Base-by-base conservation (phyloP, 345 rosid genomes). In the Pugionium cornutum region DNA sequence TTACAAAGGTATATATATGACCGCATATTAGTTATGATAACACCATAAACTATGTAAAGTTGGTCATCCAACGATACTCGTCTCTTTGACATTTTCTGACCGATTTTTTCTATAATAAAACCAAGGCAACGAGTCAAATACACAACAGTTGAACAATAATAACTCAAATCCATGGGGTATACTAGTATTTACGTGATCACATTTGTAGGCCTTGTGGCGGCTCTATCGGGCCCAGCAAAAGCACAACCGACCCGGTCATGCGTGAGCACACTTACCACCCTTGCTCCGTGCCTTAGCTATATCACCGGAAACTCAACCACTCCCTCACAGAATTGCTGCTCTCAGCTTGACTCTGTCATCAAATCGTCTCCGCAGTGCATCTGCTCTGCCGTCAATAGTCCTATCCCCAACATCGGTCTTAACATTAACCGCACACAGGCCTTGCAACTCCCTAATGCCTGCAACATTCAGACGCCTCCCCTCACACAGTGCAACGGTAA, bases 241-340 rank as follows among this genome's bases (percentile, higher is more conserved):
- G 50, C 74, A 34, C 76, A 65, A 56, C 59, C 53, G 30, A 69
- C 58, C 11, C 7, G 73, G 33, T 59, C 73, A 74, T 86, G 92
- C 72, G 77, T 79, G 6, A 64, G 32, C 3, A 80, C 72, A 0
- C 48, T 84, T 8, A 71, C 72, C 1, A 78, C 79, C 72, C 56
- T 86, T 34, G 48, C 83, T 6, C 84, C 92, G 0, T 84, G 89
- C 79, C 80, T 86, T 27, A 69, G 75, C 70, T 84, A 78, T 76
- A 63, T 84, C 41, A 75, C 80, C 2, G 87, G 87, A 51, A 91
- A 86, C 72, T 72, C 89, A 53, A 62, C 91, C 0, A 74, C 74
- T 5, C 97, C 96, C 5, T 81, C 92, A 1, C 77, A 82, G 48
- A 45, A 80, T 1, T 88, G 94, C 78, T 83, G 91, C 85, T 70